Base-by-base conservation (phyloP, 2,329 filamentous ascomycete species). In the Volutella citrinella region DNA sequence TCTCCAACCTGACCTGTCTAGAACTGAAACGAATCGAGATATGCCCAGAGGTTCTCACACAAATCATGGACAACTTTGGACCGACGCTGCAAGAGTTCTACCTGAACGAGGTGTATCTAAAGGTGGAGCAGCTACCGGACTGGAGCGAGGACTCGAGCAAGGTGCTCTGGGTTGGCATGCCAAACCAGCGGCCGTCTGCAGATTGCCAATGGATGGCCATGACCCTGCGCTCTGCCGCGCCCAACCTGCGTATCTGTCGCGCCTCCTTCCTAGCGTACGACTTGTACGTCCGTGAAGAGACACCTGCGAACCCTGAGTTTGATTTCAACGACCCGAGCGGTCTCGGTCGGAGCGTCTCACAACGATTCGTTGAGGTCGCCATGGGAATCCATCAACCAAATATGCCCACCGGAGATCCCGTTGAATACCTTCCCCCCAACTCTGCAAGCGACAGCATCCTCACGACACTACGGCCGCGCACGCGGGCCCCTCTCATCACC, bases 321-420 rank as follows among this genome's bases (percentile, higher is more conserved):
- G 68, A 71, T 46, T 46, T 67, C 22, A 42, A 49, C 17, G 68
- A 72, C 40, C 68, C 68, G 7, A 61, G 63, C 32, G 58, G 61
- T 3, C 56, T 67, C 16, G 55, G 55, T 10, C 60, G 68, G 24
- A 57, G 53, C 35, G 34, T 70, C 14, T 64, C 65, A 15, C 64
- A 69, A 48, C 66, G 68, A 30, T 71, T 71, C 38, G 66, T 70
- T 34, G 68, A 71, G 42, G 64, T 70, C 5, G 61, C 60, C 20
- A 59, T 51, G 39, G 68, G 68, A 18, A 47, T 66, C 20, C 42
- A 50, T 27, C 68, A 70, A 38, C 64, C 65, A 12, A 43, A 50
- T 15, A 45, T 50, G 13, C 48, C 56, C 2, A 49, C 51, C 4
- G 60, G 63, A 15, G 49, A 59, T 7, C 45, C 55, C 2, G 50